These are phyloP conservation scores for Rhizophora apiculata DNA, from an alignment of 345 rosid genomes.

Conservation along the genomic window DNA sequence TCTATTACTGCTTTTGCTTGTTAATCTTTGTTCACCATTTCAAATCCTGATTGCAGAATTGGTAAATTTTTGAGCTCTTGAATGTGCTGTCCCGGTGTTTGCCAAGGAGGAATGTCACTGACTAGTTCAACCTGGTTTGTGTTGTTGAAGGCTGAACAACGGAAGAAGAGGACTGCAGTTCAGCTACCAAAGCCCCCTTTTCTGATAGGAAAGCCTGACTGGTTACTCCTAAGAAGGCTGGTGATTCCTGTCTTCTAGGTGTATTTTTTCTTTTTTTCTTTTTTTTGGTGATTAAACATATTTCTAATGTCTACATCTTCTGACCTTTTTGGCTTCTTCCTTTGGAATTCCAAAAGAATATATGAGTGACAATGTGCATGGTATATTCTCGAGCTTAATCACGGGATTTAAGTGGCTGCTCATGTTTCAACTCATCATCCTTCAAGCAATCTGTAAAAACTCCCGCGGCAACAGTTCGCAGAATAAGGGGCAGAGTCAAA, in stretches of 20 bases:
- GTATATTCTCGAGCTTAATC: too few species aligned
- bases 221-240: slow-evolving; percentile 64
- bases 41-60: too few species aligned
- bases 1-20: too few species aligned
- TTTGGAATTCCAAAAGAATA: neutral
- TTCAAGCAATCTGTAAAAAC: slow-evolving; percentile 47
- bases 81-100: neutral
- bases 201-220: slow-evolving; percentile 66
- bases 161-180: slow-evolving; percentile 67
- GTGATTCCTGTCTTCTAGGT: slow-evolving; percentile 26
- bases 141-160: slow-evolving; percentile 37
- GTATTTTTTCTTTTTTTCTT: neutral
- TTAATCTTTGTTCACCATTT: too few species aligned
- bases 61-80: too few species aligned
- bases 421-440: slow-evolving; percentile 81
- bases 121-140: neutral
- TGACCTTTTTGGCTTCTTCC: neutral
- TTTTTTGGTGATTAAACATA: too few species aligned
- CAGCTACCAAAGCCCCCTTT: slow-evolving; percentile 37
- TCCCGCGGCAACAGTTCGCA: slow-evolving; percentile 32
- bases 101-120: neutral
- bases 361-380: neutral
- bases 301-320: too few species aligned
- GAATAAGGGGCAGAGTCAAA: slow-evolving; percentile 47
- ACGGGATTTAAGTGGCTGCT: slow-evolving; percentile 46